These are phyloP conservation scores for Aspergillus novoparasiticus DNA, from an alignment of 2,329 filamentous ascomycete genomes.

Conservation along the genomic window DNA sequence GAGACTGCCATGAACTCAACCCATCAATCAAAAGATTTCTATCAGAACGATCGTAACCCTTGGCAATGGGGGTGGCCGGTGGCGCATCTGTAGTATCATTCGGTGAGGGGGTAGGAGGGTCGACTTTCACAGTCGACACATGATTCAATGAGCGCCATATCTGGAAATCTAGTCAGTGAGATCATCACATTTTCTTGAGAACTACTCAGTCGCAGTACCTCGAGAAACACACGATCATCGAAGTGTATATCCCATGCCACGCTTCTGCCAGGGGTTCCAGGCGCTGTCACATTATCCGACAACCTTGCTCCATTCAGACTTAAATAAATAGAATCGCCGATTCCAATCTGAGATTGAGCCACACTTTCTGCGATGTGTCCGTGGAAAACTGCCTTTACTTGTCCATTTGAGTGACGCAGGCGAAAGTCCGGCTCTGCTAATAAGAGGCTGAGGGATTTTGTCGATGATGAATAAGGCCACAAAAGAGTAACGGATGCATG, in stretches of 20 bases:
- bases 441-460: slow-evolving; percentile 72
- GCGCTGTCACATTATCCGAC: slow-evolving; percentile 55
- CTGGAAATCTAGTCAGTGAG: slow-evolving; percentile 18
- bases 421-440: slow-evolving; percentile 84
- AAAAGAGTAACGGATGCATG: slow-evolving; percentile 78
- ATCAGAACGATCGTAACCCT: slow-evolving; percentile 18
- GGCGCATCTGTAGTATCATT: slow-evolving; percentile 22
- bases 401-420: slow-evolving; percentile 73
- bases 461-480: slow-evolving; percentile 87
- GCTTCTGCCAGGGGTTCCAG: slow-evolving; percentile 57
- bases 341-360: slow-evolving; percentile 68
- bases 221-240: slow-evolving; percentile 35
- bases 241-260: slow-evolving; percentile 62
- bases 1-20: slow-evolving; percentile 68
- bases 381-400: slow-evolving; percentile 76
- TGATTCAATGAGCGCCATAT: slow-evolving; percentile 27
- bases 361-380: slow-evolving; percentile 71
- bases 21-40: slow-evolving; percentile 30
- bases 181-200: not conserved
- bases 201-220: slow-evolving; percentile 26
- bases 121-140: slow-evolving; percentile 52
- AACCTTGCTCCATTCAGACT: slow-evolving; percentile 70
- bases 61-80: slow-evolving; percentile 29
- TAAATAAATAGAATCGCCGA: slow-evolving; percentile 74
- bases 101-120: slow-evolving; percentile 44